phyloP scores from a whole-genome alignment of 176 grass and related monocot genomes.

The Rhynchospora breviuscula region DNA sequence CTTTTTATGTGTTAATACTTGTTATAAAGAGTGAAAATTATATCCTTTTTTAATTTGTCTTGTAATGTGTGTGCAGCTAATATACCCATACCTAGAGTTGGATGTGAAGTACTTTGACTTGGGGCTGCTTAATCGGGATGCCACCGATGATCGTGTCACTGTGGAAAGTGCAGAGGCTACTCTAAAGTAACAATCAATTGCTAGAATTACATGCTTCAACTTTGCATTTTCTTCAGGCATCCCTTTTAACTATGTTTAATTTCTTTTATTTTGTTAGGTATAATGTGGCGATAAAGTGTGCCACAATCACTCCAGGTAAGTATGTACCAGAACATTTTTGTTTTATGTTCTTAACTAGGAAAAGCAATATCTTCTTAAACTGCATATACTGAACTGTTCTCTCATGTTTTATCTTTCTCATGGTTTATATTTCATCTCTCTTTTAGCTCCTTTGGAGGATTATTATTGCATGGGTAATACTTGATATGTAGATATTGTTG shows the following conservation, averaged over 20 bases:
- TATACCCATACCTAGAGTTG: conserved; percentile 78
- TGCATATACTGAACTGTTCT: not conserved
- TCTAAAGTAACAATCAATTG: conserved; percentile 43
- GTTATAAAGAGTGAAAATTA: not conserved
- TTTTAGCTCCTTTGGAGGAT: not conserved
- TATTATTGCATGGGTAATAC: not conserved
- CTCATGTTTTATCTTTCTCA: not conserved
- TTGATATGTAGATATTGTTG: not conserved
- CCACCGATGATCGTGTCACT: conserved; percentile 78
- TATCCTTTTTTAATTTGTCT: not conserved
- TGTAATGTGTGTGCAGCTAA: conserved; percentile 48
- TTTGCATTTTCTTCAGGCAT: not conserved
- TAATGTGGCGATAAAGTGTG: conserved; percentile 96
- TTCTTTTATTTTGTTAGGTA: conserved; percentile 42
- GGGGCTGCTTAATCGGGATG: conserved; percentile 77
- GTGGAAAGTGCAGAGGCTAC: conserved; percentile 87
- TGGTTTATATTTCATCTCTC: not conserved
- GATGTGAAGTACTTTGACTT: conserved; percentile 95
- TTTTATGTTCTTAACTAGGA: conserved; percentile 4
- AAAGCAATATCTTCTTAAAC: not conserved
- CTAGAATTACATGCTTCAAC: not conserved
- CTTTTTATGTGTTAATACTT: not conserved
- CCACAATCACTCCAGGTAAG: conserved; percentile 93
- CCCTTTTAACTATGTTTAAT: not conserved
- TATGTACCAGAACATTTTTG: conserved; percentile 3